These are phyloP conservation scores for Candida multigemmis DNA, from an alignment of 805 yeast genomes.

Conservation along the genomic window DNA sequence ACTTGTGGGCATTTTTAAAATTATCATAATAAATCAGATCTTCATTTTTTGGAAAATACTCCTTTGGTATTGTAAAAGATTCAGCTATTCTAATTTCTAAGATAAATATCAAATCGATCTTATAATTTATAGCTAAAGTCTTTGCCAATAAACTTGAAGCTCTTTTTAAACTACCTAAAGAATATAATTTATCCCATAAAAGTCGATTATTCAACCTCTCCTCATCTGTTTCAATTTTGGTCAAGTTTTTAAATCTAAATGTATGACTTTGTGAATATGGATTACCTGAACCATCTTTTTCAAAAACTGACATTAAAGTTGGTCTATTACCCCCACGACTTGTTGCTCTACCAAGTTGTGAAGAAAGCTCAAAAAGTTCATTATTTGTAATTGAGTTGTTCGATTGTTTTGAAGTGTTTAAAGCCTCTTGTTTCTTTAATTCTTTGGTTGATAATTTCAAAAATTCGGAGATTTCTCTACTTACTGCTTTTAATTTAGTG, in stretches of 20 bases:
- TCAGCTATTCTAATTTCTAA: constrained; percentile 45
- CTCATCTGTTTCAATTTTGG: constrained; percentile 5
- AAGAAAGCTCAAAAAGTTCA: constrained; percentile 21
- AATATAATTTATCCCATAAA: constrained; percentile 25
- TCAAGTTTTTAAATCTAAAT: constrained; percentile 30
- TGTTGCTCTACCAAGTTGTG: constrained; percentile 51
- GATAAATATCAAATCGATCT: constrained; percentile 38
- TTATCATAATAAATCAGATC: constrained; percentile 36
- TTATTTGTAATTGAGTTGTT: constrained; percentile 2
- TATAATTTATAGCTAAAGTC: constrained; percentile 20
- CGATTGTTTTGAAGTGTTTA: not conserved
- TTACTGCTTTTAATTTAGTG: constrained; percentile 23
- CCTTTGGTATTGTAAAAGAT: constrained; percentile 28
- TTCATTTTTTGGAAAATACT: constrained; percentile 34
- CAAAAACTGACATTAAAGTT: constrained; percentile 36
- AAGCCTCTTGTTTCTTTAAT: constrained; percentile 4
- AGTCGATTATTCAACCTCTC: constrained; percentile 10
- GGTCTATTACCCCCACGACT: constrained; percentile 22
- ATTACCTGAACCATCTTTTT: constrained; percentile 57
- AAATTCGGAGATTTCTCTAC: constrained; percentile 32
- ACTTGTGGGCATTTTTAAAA: constrained; percentile 27
- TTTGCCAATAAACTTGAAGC: constrained; percentile 36
- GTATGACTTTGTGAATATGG: constrained; percentile 45
- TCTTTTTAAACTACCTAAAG: constrained; percentile 29
- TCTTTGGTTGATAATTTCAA: constrained; percentile 24